Evolutionary conservation across 2,329 filamentous ascomycete genomes (phyloP).

Genomic region (Colletotrichum falcatum): DNA sequence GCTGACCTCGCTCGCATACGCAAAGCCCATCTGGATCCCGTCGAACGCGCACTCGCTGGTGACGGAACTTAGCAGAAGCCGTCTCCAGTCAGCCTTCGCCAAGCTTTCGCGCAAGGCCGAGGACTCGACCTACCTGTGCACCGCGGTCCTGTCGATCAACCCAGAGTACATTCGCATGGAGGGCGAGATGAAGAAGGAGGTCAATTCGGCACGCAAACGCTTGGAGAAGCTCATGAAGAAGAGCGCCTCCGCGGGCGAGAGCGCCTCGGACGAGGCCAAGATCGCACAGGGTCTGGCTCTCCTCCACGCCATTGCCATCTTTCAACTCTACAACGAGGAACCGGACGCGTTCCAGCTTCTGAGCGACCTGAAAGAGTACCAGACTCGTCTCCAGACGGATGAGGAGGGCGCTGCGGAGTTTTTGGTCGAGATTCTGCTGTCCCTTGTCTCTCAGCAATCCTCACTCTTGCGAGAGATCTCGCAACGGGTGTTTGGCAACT

Average conservation of each 20-base stretch:
- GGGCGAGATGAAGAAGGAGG: slow-evolving; percentile 64
- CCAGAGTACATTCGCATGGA: slow-evolving; percentile 65
- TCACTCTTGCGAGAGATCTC: slow-evolving; percentile 87
- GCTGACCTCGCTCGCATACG: slow-evolving; percentile 68
- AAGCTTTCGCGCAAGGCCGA: slow-evolving; percentile 66
- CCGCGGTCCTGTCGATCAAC: slow-evolving; percentile 66
- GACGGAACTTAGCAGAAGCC: slow-evolving; percentile 65
- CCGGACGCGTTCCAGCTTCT: slow-evolving; percentile 86
- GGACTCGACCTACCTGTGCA: slow-evolving; percentile 65
- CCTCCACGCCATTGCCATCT: slow-evolving; percentile 84
- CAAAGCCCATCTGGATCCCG: slow-evolving; percentile 52
- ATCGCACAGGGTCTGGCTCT: slow-evolving; percentile 77
- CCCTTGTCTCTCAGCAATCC: slow-evolving; percentile 88
- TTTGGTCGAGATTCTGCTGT: slow-evolving; percentile 89
- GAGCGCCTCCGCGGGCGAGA: slow-evolving; percentile 45
- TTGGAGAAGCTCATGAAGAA: slow-evolving; percentile 65
- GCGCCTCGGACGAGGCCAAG: slow-evolving; percentile 52
- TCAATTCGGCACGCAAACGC: slow-evolving; percentile 63
- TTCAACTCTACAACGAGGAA: slow-evolving; percentile 92
- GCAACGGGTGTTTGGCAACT: slow-evolving; percentile 87
- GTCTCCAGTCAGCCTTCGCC: slow-evolving; percentile 69
- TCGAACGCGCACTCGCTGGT: slow-evolving; percentile 46
- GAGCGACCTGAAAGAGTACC: slow-evolving; percentile 83
- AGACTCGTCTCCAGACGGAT: slow-evolving; percentile 71
- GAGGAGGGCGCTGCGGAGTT: slow-evolving; percentile 73